Evolutionary conservation across 148 eudicot species (phyloP).

Genomic region (Salicornia ramosissima): DNA sequence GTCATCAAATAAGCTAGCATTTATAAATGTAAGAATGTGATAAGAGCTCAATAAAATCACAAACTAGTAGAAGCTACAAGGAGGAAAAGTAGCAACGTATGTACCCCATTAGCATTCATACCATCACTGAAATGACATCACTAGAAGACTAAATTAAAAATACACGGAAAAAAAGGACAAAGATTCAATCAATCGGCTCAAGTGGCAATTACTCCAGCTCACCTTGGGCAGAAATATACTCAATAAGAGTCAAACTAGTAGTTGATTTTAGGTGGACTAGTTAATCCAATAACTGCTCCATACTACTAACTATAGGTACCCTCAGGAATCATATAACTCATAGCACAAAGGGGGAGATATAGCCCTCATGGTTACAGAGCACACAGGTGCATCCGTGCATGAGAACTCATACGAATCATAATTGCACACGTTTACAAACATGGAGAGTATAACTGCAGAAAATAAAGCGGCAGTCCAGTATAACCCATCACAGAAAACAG

Average conservation of each 20-base stretch:
- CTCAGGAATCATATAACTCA: neutral
- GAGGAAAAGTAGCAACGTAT: neutral
- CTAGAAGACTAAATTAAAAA: neutral
- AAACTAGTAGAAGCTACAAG: neutral
- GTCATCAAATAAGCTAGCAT: neutral
- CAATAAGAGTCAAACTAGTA: neutral
- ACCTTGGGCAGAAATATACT: neutral
- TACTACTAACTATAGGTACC: neutral
- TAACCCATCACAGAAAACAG: neutral
- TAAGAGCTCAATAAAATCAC: neutral
- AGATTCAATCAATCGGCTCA: neutral
- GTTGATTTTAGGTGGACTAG: neutral
- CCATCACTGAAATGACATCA: neutral
- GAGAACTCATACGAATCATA: no score
- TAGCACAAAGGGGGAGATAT: neutral
- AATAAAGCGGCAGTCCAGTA: neutral
- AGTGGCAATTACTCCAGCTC: constrained; percentile 1
- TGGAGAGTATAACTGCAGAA: neutral
- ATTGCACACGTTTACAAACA: neutral
- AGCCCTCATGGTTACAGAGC: neutral
- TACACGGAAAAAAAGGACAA: neutral
- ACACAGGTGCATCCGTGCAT: no score
- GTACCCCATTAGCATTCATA: neutral
- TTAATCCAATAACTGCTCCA: neutral
- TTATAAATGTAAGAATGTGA: neutral